A percentile compares a stretch with the other conserved stretches of the same genome.
Conservation (phyloP, 75 land plant genomes). For the Pinus taeda region DNA sequence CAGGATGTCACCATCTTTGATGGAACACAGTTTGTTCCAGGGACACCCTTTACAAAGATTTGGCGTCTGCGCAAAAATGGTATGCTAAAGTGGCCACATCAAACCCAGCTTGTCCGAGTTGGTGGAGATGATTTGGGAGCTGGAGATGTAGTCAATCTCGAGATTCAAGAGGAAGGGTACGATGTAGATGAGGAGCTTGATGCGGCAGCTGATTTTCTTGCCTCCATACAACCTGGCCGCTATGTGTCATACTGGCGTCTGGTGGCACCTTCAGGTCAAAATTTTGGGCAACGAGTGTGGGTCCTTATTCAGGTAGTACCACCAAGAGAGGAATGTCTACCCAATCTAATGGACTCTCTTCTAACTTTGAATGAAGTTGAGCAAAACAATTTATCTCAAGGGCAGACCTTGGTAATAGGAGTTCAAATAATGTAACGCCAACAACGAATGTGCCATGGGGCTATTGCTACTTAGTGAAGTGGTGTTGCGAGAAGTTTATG, state of each 20-base stretch:
- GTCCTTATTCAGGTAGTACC: conserved; percentile 59
- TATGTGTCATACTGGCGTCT: conserved; percentile 88
- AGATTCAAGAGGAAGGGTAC: conserved; percentile 63
- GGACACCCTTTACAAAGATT: conserved; percentile 78
- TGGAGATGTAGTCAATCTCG: conserved; percentile 39
- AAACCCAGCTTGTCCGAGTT: conserved; percentile 71
- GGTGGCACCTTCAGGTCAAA: conserved; percentile 68
- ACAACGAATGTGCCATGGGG: too few species aligned
- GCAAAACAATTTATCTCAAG: conserved; percentile 2
- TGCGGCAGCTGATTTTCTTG: conserved; percentile 72
- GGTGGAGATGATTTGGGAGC: conserved; percentile 70
- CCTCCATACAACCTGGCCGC: conserved; percentile 73
- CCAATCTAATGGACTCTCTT: conserved; percentile 4
- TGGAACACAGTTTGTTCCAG: conserved; percentile 69
- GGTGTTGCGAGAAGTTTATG: too few species aligned
- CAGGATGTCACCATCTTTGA: conserved; percentile 81
- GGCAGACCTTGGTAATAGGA: too few species aligned
- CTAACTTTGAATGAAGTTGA: neutral
- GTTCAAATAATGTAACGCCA: too few species aligned
- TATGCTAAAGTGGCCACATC: conserved; percentile 47
- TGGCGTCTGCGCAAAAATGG: conserved; percentile 93
- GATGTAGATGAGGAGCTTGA: conserved; percentile 59
- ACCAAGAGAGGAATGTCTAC: neutral
- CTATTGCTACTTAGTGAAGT: too few species aligned
- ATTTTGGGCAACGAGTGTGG: conserved; percentile 94